These are phyloP conservation scores for Petunia hybrid DNA, from an alignment of 305 asterid species.

Conservation along the genomic window DNA sequence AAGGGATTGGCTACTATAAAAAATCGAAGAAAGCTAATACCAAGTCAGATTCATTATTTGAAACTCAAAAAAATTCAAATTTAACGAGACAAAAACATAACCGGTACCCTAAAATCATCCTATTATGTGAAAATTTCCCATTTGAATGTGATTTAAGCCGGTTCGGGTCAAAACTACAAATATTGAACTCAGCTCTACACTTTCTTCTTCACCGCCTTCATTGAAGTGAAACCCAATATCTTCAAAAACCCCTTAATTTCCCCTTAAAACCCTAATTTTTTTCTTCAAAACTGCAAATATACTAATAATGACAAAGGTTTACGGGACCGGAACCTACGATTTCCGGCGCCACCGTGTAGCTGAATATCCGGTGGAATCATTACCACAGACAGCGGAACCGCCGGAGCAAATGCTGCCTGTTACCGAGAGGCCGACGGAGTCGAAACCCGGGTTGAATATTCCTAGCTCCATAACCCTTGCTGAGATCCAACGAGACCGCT, in stretches of 20 bases:
- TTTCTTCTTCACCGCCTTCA: slow-evolving; percentile 16
- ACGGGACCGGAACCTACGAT: slow-evolving; percentile 88
- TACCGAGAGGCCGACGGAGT: slow-evolving; percentile 62
- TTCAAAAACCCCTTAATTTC: neutral
- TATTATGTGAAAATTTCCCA: neutral
- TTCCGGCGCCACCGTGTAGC: slow-evolving; percentile 95
- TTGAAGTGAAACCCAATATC: slow-evolving; percentile 15
- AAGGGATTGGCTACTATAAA: too few relatives aligned
- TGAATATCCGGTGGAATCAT: slow-evolving; percentile 81
- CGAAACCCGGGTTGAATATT: slow-evolving; percentile 59
- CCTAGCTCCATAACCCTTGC: slow-evolving; percentile 80
- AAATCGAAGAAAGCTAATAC: too few relatives aligned
- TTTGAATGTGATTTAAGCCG: neutral
- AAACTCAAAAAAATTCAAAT: too few relatives aligned
- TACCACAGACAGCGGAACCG: slow-evolving; percentile 27
- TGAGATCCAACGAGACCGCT: slow-evolving; percentile 91
- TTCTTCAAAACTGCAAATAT: neutral
- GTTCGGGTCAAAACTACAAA: slow-evolving; percentile 18
- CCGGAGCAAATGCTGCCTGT: slow-evolving; percentile 25
- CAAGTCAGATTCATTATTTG: too few relatives aligned
- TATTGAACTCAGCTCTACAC: neutral
- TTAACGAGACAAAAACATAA: too few relatives aligned
- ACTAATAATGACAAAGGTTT: slow-evolving; percentile 61
- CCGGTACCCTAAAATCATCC: too few relatives aligned
- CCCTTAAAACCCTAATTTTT: neutral